phyloP scores from a whole-genome alignment of 2,329 filamentous ascomycete species.

The Pseudopyricularia cyperi region DNA sequence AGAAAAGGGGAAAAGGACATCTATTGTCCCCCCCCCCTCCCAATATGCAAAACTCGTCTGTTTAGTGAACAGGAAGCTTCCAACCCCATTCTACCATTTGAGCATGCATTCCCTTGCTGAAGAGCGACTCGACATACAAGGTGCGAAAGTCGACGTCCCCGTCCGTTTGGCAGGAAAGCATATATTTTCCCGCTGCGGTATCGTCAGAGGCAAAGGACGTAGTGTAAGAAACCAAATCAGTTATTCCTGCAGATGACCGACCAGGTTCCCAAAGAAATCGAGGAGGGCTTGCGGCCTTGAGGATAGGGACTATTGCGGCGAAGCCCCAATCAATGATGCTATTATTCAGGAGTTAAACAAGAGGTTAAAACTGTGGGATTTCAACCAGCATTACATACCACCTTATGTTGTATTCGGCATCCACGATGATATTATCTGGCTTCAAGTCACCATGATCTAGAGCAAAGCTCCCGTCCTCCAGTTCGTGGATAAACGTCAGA shows the following conservation, averaged over 20 bases:
- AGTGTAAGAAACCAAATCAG: background rate
- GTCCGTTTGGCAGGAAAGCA: background rate
- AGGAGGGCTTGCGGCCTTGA: background rate
- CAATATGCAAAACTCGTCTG: no score
- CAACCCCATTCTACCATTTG: background rate
- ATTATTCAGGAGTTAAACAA: no score
- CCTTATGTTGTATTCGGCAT: background rate
- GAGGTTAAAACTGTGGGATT: background rate
- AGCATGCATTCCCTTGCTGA: background rate
- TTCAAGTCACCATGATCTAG: background rate
- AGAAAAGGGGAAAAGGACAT: no score
- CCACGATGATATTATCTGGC: background rate
- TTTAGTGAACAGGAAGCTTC: background rate
- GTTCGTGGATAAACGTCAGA: background rate
- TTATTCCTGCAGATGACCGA: background rate
- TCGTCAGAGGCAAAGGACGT: background rate
- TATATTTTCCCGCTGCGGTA: background rate
- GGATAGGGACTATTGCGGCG: background rate
- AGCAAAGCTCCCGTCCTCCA: background rate
- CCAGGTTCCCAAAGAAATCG: background rate
- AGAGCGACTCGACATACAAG: background rate
- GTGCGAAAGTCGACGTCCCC: background rate
- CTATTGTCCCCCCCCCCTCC: no score
- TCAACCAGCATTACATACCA: background rate
- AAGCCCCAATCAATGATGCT: background rate